Conservation (phyloP, 768 basidiomycete genomes). For the Boletus sp. region DNA sequence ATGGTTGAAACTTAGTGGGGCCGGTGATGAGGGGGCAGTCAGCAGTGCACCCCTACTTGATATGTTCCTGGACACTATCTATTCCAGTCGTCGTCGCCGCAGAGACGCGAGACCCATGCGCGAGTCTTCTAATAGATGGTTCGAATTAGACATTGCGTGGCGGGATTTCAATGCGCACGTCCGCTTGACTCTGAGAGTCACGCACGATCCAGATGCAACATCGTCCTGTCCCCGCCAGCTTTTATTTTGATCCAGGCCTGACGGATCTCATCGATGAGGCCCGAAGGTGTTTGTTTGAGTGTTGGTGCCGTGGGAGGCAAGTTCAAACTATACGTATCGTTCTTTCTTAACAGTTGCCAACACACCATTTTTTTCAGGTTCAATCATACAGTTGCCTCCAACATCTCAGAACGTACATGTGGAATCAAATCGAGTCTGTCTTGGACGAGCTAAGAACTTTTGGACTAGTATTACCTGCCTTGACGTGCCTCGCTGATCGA, state of each 20-base stretch:
- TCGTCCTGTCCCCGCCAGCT: neutral
- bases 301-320: neutral
- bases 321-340: neutral
- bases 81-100: neutral
- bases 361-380: neutral
- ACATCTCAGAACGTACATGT: neutral
- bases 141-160: neutral
- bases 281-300: neutral
- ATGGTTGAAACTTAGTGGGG: no score
- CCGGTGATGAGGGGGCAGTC: no score
- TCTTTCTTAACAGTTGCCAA: neutral
- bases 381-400: neutral
- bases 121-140: neutral
- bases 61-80: neutral
- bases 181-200: no score
- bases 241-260: slow-evolving; percentile 11
- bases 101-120: neutral
- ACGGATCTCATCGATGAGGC: slow-evolving; percentile 1
- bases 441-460: neutral
- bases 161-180: no score
- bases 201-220: neutral
- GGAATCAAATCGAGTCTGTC: neutral
- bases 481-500: neutral
- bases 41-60: no score
- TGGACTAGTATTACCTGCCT: neutral